Evolutionary conservation across 306 rosid genomes (phyloP).

Genomic region (Dryas drummondii): DNA sequence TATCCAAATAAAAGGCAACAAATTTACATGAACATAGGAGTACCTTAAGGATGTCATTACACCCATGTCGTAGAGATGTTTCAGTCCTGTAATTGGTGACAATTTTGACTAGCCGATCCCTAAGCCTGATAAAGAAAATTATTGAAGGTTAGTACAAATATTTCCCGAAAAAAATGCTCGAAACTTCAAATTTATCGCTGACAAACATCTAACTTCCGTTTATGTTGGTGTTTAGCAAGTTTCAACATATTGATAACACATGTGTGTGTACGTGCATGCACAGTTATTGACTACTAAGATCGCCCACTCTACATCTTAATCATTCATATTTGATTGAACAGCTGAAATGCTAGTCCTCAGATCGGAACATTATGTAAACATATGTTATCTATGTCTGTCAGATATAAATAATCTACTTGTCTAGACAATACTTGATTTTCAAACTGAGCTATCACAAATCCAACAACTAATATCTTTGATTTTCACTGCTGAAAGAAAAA

Average conservation of each 20-base stretch:
- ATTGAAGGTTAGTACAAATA: not conserved
- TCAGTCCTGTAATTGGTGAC: constrained; percentile 94
- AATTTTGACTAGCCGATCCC: constrained; percentile 92
- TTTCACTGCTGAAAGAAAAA: not conserved
- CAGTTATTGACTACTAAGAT: not conserved
- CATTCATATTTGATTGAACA: not conserved
- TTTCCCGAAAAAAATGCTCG: not conserved
- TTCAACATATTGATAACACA: too few species aligned
- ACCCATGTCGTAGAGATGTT: constrained; percentile 93
- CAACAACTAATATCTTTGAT: not conserved
- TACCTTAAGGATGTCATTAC: constrained; percentile 97
- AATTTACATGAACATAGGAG: constrained; percentile 2
- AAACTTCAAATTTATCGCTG: not conserved
- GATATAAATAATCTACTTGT: not conserved
- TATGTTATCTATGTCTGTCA: not conserved
- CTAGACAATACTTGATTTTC: too few species aligned
- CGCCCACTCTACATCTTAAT: not conserved
- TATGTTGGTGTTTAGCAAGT: not conserved
- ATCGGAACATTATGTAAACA: not conserved
- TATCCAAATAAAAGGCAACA: constrained; percentile 15
- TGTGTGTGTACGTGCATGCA: not conserved
- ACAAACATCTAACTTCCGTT: not conserved
- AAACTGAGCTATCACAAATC: not conserved
- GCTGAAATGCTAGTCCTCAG: not conserved
- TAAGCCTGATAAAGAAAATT: constrained; percentile 57